Evolutionary conservation across 1,139 yeast genomes (phyloP).

Genomic region (Geotrichum europaeum): DNA sequence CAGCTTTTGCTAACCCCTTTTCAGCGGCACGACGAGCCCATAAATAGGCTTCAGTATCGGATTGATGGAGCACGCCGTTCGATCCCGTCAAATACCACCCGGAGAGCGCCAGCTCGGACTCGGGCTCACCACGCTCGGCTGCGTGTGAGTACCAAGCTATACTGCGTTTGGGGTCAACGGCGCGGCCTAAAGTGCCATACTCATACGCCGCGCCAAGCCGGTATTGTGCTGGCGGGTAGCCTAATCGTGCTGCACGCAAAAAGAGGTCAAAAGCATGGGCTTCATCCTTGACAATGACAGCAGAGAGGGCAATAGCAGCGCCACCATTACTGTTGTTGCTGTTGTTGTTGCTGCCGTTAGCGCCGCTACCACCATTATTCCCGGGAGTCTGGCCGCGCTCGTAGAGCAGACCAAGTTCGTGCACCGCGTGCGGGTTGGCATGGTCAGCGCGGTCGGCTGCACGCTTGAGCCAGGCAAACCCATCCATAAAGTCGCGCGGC

Average conservation of each 20-base stretch:
- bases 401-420: slow-evolving; percentile 63
- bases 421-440: slow-evolving; percentile 49
- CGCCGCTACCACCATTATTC: neutral
- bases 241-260: slow-evolving; percentile 68
- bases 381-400: slow-evolving; percentile 53
- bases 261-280: slow-evolving; percentile 63
- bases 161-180: slow-evolving; percentile 62
- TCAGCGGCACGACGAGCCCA: slow-evolving; percentile 90
- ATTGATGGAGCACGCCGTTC: slow-evolving; percentile 59
- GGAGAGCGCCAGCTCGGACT: slow-evolving; percentile 81
- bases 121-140: slow-evolving; percentile 65
- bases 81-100: slow-evolving; percentile 92
- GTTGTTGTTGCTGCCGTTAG: slow-evolving; percentile 38
- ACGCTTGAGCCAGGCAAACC: slow-evolving; percentile 50
- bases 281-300: slow-evolving; percentile 39
- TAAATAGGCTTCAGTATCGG: slow-evolving; percentile 72
- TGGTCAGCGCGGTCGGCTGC: slow-evolving; percentile 45
- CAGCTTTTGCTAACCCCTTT: slow-evolving; percentile 74
- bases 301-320: slow-evolving; percentile 18
- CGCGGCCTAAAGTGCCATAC: slow-evolving; percentile 68
- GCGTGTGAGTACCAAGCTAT: slow-evolving; percentile 89
- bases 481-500: slow-evolving; percentile 42
- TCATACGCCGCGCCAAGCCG: slow-evolving; percentile 84
- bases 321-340: slow-evolving; percentile 3
- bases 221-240: slow-evolving; percentile 77